These are phyloP conservation scores for Talaromyces sp. DNA, from an alignment of 2,329 filamentous ascomycete species.

Conservation along the genomic window DNA sequence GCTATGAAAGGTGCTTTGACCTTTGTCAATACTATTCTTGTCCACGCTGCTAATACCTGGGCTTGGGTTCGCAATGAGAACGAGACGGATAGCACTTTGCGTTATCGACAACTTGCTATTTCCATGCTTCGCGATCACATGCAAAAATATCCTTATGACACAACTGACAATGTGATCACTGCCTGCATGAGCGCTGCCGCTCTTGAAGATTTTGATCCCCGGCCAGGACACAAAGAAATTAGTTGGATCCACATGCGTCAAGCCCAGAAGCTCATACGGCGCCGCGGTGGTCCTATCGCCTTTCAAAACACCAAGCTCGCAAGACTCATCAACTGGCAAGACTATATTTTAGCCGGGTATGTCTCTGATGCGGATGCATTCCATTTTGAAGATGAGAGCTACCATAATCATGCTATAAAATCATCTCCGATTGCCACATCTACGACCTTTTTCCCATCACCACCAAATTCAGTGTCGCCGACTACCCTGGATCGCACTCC, in stretches of 20 bases:
- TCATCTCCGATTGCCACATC: constrained; percentile 8
- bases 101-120: constrained; percentile 33
- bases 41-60: constrained; percentile 39
- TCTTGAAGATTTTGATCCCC: constrained; percentile 40
- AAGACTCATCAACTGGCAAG: constrained; percentile 44
- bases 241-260: constrained; percentile 43
- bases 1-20: constrained; percentile 39
- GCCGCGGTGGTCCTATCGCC: constrained; percentile 35
- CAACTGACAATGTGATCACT: constrained; percentile 39
- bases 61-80: constrained; percentile 36
- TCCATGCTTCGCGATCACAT: constrained; percentile 36
- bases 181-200: constrained; percentile 40
- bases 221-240: constrained; percentile 35
- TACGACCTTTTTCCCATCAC: constrained; percentile 24
- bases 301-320: constrained; percentile 37
- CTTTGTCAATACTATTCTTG: constrained; percentile 40
- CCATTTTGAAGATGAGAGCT: constrained; percentile 30
- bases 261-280: constrained; percentile 38
- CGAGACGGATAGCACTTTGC: constrained; percentile 30
- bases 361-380: constrained; percentile 35
- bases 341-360: constrained; percentile 42
- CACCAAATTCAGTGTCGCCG: constrained; percentile 16
- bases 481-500: constrained; percentile 5
- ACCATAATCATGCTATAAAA: constrained; percentile 11
- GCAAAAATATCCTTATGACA: constrained; percentile 30